These are phyloP conservation scores for Lantana camara DNA, from an alignment of 257 asterid species.

Conservation along the genomic window DNA sequence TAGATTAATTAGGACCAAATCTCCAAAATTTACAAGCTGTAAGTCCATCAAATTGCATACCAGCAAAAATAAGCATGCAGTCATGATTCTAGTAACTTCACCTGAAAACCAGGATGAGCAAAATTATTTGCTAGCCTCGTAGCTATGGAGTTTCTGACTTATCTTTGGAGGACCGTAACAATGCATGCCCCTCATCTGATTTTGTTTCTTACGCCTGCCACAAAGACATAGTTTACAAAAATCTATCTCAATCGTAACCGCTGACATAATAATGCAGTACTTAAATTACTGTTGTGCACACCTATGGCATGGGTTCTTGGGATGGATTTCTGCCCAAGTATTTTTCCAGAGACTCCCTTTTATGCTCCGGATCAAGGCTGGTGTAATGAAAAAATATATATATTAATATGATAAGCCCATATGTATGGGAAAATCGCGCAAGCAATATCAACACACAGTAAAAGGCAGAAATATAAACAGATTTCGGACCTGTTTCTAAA, in stretches of 20 bases:
- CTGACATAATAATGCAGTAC: background rate
- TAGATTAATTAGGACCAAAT: background rate
- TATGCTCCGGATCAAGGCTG: slow-evolving; percentile 96
- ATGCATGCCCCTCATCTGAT: slow-evolving; percentile 17
- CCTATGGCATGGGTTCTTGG: slow-evolving; percentile 54
- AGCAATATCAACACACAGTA: background rate
- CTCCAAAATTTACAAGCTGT: background rate
- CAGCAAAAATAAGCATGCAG: slow-evolving; percentile 13
- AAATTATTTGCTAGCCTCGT: slow-evolving; percentile 7
- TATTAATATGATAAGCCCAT: slow-evolving; percentile 12
- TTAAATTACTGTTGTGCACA: slow-evolving; percentile 24
- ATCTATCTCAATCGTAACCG: slow-evolving; percentile 14
- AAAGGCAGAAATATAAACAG: slow-evolving; percentile 10
- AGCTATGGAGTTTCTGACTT: slow-evolving; percentile 22
- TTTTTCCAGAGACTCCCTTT: slow-evolving; percentile 89
- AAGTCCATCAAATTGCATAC: background rate
- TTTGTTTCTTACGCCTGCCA: slow-evolving; percentile 19
- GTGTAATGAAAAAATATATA: background rate
- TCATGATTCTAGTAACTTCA: background rate
- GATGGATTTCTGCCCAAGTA: slow-evolving; percentile 69
- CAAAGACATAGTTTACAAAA: background rate
- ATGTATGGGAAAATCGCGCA: background rate
- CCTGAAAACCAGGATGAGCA: slow-evolving; percentile 21
- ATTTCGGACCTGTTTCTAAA: slow-evolving; percentile 74
- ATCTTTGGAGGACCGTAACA: slow-evolving; percentile 5